phyloP scores from a whole-genome alignment of 768 basidiomycete species.

The Trametes sanguinea region DNA sequence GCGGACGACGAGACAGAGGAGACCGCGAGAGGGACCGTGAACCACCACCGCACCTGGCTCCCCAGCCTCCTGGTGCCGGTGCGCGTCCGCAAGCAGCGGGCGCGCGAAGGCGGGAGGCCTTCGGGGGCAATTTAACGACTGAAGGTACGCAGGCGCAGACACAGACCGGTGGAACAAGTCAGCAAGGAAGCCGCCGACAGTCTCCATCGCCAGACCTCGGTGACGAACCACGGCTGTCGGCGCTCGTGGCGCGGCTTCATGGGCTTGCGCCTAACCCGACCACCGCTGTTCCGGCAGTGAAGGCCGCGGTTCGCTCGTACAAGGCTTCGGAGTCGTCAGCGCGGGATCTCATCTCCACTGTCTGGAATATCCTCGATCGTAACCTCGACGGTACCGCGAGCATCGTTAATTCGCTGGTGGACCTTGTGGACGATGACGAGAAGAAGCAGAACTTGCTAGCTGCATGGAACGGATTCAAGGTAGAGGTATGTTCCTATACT shows the following conservation, averaged over 20 bases:
- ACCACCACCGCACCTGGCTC: constrained; percentile 38
- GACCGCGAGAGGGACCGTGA: constrained; percentile 56
- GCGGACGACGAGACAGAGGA: constrained; percentile 47
- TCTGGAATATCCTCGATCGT: constrained; percentile 77
- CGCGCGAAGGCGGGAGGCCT: constrained; percentile 58
- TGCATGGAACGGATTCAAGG: constrained; percentile 82
- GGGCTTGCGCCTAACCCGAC: constrained; percentile 56
- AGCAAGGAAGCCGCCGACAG: constrained; percentile 31
- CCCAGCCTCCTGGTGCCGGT: constrained; percentile 24
- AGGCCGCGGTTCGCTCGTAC: constrained; percentile 79
- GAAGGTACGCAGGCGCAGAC: constrained; percentile 30
- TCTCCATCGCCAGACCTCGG: constrained; percentile 38
- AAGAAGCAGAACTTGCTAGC: constrained; percentile 75
- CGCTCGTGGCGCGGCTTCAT: constrained; percentile 65
- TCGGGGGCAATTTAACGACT: constrained; percentile 59
- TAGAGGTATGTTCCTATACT: constrained; percentile 56
- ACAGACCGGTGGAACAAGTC: constrained; percentile 17
- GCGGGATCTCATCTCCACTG: constrained; percentile 81
- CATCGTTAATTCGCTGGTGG: constrained; percentile 71
- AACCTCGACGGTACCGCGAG: constrained; percentile 74
- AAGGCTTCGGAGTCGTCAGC: constrained; percentile 75
- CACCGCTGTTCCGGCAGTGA: constrained; percentile 61
- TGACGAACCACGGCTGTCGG: constrained; percentile 55
- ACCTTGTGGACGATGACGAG: constrained; percentile 79
- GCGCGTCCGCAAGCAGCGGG: constrained; percentile 33